Evolutionary conservation across 2,329 filamentous ascomycete species (phyloP).

Genomic region (Scleromitrula shiraiana): DNA sequence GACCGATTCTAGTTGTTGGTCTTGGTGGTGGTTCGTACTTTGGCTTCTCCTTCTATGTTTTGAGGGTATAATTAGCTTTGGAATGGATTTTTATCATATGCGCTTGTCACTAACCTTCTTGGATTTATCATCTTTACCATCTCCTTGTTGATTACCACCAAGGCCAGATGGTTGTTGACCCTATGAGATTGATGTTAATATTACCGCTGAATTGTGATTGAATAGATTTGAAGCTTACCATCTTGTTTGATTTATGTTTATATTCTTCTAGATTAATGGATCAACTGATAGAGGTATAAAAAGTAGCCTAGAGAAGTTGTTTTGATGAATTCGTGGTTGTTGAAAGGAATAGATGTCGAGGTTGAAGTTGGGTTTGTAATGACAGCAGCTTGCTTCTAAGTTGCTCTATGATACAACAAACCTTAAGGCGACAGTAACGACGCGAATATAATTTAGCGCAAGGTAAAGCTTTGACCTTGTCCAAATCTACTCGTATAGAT

Average conservation of each 20-base stretch:
- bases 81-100: background rate
- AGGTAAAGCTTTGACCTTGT: slow-evolving; percentile 6
- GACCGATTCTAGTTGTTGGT: slow-evolving; percentile 91
- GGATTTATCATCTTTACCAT: slow-evolving; percentile 78
- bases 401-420: slow-evolving; percentile 14
- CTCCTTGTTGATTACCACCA: slow-evolving; percentile 46
- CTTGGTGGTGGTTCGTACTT: slow-evolving; percentile 99
- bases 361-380: slow-evolving; percentile 18
- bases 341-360: slow-evolving; percentile 12
- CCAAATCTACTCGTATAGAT: no score
- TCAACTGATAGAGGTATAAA: background rate
- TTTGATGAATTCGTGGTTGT: slow-evolving; percentile 19
- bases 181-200: slow-evolving; percentile 19
- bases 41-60: slow-evolving; percentile 98
- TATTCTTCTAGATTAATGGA: background rate
- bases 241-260: slow-evolving; percentile 17
- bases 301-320: slow-evolving; percentile 3
- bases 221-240: slow-evolving; percentile 23
- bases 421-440: slow-evolving; percentile 10
- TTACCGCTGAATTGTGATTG: slow-evolving; percentile 10
- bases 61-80: slow-evolving; percentile 16
- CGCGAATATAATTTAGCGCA: slow-evolving; percentile 4
- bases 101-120: slow-evolving; percentile 65
- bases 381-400: slow-evolving; percentile 16
- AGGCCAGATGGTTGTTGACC: slow-evolving; percentile 38